Base-by-base conservation (phyloP, 805 yeast species). In the Sungouiella thailandica region DNA sequence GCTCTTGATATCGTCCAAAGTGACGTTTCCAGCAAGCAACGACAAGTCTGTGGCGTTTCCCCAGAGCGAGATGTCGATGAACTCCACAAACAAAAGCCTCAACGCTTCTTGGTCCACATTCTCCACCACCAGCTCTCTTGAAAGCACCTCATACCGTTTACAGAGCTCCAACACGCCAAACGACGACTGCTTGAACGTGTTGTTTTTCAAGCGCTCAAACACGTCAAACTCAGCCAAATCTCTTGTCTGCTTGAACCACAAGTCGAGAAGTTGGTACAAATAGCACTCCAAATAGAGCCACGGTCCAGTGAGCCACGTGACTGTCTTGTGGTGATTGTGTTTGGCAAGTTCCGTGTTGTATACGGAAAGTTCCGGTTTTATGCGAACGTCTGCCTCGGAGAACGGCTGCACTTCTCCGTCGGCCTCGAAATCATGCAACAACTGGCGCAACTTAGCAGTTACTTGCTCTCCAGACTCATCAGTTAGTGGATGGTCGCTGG, bases 11-110 rank as follows among this genome's bases (percentile, higher is more conserved):
- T 93, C 96, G 29, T 89, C 96, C 18, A 87, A 56, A 2, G 69
- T 53, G 6, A 88, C 78, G n/a, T 90, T 87, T 39, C 85, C 88
- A 4, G 94, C 89, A 42, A 93, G 68, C 34, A 94, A 65, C 0
- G 97, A 87, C 52, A 93, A 71, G 58, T 93, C 99, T 4, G 97
- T 86, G 13, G 97, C 97, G 58, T 93, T 93, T 17, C 99, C 99
- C 99, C 99, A 93, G 34, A 93, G 62, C 0, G 96, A 85, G 35
- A 90, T 76, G 53, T 88, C 95, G 27, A 84, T 61, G 42, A 89
- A 83, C 55, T 93, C 99, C 41, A 70, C 74, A 66, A 88, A 89
- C 28, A 87, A 62, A 9, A 81, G 47, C 40, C 68, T 57, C 41
- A 80, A 57, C 0, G 71, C 56, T 4, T 73, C 78, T 1, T 40